Conservation (phyloP, 2,329 filamentous ascomycete species). For the Aphanocladium album region DNA sequence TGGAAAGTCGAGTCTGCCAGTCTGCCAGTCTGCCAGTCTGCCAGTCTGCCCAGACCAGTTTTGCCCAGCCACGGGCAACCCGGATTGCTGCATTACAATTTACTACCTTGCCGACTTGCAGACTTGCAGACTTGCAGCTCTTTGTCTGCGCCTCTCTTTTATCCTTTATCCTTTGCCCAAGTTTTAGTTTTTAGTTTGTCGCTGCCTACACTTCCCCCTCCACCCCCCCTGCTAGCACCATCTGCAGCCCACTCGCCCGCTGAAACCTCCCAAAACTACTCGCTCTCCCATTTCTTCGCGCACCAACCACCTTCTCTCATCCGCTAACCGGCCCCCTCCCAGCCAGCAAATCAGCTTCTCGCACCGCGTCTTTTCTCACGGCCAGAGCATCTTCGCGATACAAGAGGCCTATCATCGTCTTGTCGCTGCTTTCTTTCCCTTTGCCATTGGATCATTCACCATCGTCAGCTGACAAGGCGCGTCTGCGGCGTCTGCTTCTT, state of each 20-base stretch:
- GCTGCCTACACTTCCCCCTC: background rate
- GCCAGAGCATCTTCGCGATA: conserved; percentile 33
- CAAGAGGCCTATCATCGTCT: conserved; percentile 49
- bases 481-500: conserved; percentile 29
- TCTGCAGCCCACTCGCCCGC: conserved; percentile 11
- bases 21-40: too few species aligned
- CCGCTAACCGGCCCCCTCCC: conserved; percentile 14
- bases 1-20: too few species aligned
- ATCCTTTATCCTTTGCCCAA: background rate
- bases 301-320: conserved; percentile 15
- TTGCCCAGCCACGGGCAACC: background rate
- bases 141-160: too few species aligned
- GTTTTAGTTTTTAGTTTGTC: background rate
- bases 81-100: too few species aligned
- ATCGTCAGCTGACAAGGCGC: conserved; percentile 47
- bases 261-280: conserved; percentile 11
- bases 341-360: conserved; percentile 15
- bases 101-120: background rate
- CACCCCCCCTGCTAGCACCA: conserved; percentile 7
- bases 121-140: too few species aligned
- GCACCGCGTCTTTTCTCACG: conserved; percentile 13
- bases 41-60: too few species aligned
- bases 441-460: conserved; percentile 42
- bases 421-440: conserved; percentile 29
- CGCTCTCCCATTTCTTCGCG: conserved; percentile 6